Conservation (phyloP, 768 basidiomycete species). For the Amanita jacksonii region DNA sequence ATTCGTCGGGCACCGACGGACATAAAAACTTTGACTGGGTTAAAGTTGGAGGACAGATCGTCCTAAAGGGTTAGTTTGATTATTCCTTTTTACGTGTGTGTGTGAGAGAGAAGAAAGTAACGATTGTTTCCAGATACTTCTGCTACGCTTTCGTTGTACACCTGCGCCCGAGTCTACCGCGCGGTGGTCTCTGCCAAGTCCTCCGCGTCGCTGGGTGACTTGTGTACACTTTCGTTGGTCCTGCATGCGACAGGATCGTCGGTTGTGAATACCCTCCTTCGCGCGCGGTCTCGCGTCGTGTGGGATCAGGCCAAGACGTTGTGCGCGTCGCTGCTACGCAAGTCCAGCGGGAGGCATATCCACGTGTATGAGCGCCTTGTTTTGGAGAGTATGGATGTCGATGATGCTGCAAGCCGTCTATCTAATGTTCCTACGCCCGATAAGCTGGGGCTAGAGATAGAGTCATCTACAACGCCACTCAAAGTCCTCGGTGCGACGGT, state of each 20-base stretch:
- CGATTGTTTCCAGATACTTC: slow-evolving; percentile 8
- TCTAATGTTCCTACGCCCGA: slow-evolving; percentile 6
- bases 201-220: slow-evolving; percentile 33
- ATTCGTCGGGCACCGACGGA: neutral
- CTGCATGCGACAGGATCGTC: slow-evolving; percentile 24
- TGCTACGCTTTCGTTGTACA: slow-evolving; percentile 22
- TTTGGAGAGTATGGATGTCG: slow-evolving; percentile 38
- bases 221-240: slow-evolving; percentile 50
- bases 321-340: slow-evolving; percentile 2
- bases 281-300: slow-evolving; percentile 32
- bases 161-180: slow-evolving; percentile 47
- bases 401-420: slow-evolving; percentile 40
- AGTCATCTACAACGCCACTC: slow-evolving; percentile 26
- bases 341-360: slow-evolving; percentile 8
- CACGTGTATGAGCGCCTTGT: slow-evolving; percentile 44
- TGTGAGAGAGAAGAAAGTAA: too few relatives aligned
- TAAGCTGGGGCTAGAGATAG: slow-evolving; percentile 10
- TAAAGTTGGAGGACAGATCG: slow-evolving; percentile 4
- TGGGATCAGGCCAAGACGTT: slow-evolving; percentile 3
- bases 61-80: slow-evolving; percentile 3
- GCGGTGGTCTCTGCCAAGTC: slow-evolving; percentile 33
- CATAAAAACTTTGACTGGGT: slow-evolving; percentile 5
- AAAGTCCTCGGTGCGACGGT: slow-evolving; percentile 40
- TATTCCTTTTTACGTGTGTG: slow-evolving; percentile 3
- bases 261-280: slow-evolving; percentile 26